Conservation (phyloP, 176 grass and related monocot species). For the Musa itinerans region DNA sequence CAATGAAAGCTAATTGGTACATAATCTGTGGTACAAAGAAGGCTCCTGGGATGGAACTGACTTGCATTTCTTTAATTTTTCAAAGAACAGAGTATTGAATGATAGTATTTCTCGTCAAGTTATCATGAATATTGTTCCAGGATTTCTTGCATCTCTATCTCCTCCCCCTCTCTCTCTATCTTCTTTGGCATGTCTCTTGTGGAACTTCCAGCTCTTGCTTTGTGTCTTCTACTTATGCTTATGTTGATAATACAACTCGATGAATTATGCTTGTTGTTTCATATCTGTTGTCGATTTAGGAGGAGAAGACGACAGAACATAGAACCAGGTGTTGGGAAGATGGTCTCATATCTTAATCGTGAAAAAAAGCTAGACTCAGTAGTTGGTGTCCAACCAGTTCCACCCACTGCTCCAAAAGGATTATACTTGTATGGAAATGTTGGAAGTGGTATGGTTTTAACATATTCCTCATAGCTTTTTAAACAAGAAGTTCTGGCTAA, state of each 20-base stretch:
- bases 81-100: neutral
- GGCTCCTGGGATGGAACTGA: neutral
- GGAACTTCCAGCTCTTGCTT: neutral
- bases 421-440: conserved; percentile 93
- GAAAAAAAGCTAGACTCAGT: conserved; percentile 68
- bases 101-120: neutral
- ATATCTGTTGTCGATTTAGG: conserved; percentile 32
- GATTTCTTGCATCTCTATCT: neutral
- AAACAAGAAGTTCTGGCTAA: neutral
- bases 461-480: conserved; percentile 3
- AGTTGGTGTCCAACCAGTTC: conserved; percentile 59
- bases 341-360: conserved; percentile 87
- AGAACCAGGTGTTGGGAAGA: conserved; percentile 90
- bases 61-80: neutral
- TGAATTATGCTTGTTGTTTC: neutral
- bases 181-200: neutral
- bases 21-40: neutral
- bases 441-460: conserved; percentile 60
- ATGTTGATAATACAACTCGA: neutral
- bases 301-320: conserved; percentile 53
- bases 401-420: conserved; percentile 66
- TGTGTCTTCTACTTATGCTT: neutral
- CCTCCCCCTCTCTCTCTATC: no score
- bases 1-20: neutral
- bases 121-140: neutral